These are phyloP conservation scores for Oryza coarctata DNA, from an alignment of 176 grass and related monocot genomes.

Conservation along the genomic window DNA sequence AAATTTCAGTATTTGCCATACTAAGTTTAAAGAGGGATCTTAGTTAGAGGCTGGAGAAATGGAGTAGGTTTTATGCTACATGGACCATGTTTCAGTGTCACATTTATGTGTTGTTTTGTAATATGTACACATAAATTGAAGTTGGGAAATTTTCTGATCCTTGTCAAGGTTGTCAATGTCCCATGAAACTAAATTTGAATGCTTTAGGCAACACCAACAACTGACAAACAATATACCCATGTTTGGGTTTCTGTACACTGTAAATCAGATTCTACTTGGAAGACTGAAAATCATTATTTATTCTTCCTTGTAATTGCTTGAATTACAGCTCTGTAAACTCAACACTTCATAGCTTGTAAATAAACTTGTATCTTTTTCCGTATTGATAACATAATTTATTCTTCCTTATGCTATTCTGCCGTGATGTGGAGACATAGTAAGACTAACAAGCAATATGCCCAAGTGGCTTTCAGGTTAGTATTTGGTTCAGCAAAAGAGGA, in stretches of 20 bases:
- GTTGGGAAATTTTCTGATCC: background rate
- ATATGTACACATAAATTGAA: background rate
- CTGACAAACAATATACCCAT: background rate
- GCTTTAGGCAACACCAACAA: background rate
- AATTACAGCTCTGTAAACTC: background rate
- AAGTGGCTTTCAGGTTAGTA: conserved; percentile 58
- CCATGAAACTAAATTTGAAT: conserved; percentile 14
- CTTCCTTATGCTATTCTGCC: background rate
- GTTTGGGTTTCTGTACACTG: background rate
- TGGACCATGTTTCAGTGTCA: background rate
- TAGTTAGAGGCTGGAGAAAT: background rate
- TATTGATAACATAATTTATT: conserved; percentile 4
- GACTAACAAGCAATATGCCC: background rate
- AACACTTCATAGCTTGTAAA: background rate
- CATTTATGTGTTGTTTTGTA: background rate
- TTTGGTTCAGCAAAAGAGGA: conserved; percentile 85
- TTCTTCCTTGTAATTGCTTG: too few relatives aligned
- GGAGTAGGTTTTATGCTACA: background rate
- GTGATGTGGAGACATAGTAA: background rate
- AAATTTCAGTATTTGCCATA: too few relatives aligned
- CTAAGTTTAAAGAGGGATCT: background rate
- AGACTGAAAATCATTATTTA: background rate
- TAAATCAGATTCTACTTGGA: conserved; percentile 3
- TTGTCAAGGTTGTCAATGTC: background rate
- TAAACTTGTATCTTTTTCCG: background rate